Evolutionary conservation across 2,329 filamentous ascomycete species (phyloP).

Genomic region (Beauveria pseudobassiana): DNA sequence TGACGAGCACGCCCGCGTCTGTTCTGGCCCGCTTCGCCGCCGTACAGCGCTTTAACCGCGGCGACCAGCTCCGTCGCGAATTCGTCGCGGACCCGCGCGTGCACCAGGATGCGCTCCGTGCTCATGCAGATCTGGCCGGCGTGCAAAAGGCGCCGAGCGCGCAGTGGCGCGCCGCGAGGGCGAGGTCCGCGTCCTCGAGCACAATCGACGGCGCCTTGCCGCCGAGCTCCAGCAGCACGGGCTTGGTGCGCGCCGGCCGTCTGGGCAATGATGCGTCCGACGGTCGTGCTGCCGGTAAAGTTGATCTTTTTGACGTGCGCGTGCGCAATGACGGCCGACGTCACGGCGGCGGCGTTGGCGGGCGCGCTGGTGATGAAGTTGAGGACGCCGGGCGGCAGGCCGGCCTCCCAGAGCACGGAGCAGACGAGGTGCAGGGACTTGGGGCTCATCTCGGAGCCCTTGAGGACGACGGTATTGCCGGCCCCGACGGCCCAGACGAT

Average conservation of each 20-base stretch:
- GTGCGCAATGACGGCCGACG: slow-evolving; percentile 53
- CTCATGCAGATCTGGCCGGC: slow-evolving; percentile 64
- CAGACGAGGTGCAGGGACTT: slow-evolving; percentile 52
- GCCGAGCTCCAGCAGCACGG: slow-evolving; percentile 39
- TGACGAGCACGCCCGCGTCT: slow-evolving; percentile 6
- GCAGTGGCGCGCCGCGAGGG: slow-evolving; percentile 27
- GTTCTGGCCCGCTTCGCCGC: neutral
- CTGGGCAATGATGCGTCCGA: slow-evolving; percentile 33
- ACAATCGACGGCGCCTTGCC: slow-evolving; percentile 38
- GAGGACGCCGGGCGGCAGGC: slow-evolving; percentile 61
- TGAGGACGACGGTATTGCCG: slow-evolving; percentile 65
- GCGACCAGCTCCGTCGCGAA: slow-evolving; percentile 9
- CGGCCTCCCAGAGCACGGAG: slow-evolving; percentile 59
- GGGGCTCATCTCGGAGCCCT: slow-evolving; percentile 59
- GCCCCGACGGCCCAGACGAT: slow-evolving; percentile 58
- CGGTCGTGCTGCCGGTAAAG: slow-evolving; percentile 36
- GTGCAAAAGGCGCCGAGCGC: slow-evolving; percentile 17
- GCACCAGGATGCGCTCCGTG: slow-evolving; percentile 51
- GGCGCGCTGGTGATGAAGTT: slow-evolving; percentile 59
- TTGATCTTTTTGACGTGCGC: slow-evolving; percentile 31
- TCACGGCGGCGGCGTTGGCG: slow-evolving; percentile 57
- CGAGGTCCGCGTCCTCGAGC: slow-evolving; percentile 36
- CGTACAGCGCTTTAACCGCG: neutral
- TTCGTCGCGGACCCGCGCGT: slow-evolving; percentile 17
- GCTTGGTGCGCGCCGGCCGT: slow-evolving; percentile 32